Evolutionary conservation across 495 filamentous ascomycete species (phyloP).

Genomic region (Daldinia vernicosa): DNA sequence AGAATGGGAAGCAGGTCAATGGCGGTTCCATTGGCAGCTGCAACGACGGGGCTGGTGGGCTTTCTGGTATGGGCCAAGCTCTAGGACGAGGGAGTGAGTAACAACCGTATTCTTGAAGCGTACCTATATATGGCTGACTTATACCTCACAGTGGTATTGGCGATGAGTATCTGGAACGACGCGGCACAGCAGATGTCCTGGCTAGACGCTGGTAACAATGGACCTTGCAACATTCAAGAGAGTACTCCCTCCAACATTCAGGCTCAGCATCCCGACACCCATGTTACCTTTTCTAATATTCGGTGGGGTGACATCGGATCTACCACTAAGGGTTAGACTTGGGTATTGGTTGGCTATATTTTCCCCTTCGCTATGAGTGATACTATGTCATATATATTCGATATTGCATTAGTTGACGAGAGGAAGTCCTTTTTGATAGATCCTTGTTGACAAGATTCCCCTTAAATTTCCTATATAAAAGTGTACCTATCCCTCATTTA

Average conservation of each 20-base stretch:
- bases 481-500: no score
- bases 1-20: conserved; percentile 51
- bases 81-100: conserved; percentile 43
- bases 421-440: not conserved
- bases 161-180: conserved; percentile 46
- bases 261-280: conserved; percentile 53
- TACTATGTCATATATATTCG: not conserved
- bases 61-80: conserved; percentile 42
- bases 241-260: conserved; percentile 57
- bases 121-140: conserved; percentile 51
- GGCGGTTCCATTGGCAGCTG: conserved; percentile 36
- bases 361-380: not conserved
- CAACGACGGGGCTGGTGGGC: conserved; percentile 32
- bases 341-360: not conserved
- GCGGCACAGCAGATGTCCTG: conserved; percentile 42
- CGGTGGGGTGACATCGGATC: conserved; percentile 42
- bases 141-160: conserved; percentile 34
- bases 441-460: not conserved
- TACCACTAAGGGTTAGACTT: conserved; percentile 21
- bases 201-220: conserved; percentile 52
- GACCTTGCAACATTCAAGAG: conserved; percentile 60
- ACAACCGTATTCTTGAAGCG: conserved; percentile 53
- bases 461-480: not conserved
- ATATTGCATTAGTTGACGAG: not conserved
- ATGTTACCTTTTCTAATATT: conserved; percentile 63